Evolutionary conservation across 192 early-diverging fungal species (phyloP), one percentile per base, ranked within the genome.

Genomic region (Coemansia sp.): DNA sequence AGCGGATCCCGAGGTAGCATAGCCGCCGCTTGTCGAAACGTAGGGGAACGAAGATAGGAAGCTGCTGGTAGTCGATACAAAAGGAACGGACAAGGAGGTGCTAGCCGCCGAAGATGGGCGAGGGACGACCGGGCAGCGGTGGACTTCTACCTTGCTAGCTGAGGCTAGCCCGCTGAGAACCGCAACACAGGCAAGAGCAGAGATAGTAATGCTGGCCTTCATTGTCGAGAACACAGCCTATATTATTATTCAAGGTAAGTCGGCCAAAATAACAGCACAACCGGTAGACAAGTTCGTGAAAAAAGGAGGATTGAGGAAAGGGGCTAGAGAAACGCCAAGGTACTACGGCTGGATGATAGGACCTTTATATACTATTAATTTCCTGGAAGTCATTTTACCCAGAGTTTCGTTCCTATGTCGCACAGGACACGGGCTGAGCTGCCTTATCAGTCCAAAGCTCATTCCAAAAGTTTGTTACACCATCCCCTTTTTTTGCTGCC

Each of bases 181-280:
- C 2, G 52, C 52, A 6, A 55, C 12, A 21, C 52, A 55, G 12
- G 52, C 52, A 3, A 55, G 26, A 33, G 52, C 52, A 18, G 52
- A 55, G 52, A 55, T 31, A 12, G 52, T 55, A 13, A 55, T 55
- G 21, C 52, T 55, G 3, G 52, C 16, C 52, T 31, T 55, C 52
- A 55, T 55, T 55, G 6, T 55, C n/a, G 25, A 1, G 52, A 55
- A 31, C 28, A 28, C 43, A n/a, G 43, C 43, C 18, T n/a, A 45
- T 21, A 20, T 9, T 8, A 20, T 45, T 45, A 20, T 20, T 45
- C 43, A 18, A 45, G 9, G 18, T 45, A 18, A 45, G 20, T 45
- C 18, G 43, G 43, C 31, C 43, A 45, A 45, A 45, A 18, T 45
- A 9, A 45, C 43, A 45, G 43, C 43, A 45, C 43, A 45, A 8